A percentile compares a stretch with the other conserved stretches of the same genome.
These are phyloP conservation scores for Cyberlindnera mrakii DNA, from an alignment of 805 yeast species.

Conservation along the genomic window DNA sequence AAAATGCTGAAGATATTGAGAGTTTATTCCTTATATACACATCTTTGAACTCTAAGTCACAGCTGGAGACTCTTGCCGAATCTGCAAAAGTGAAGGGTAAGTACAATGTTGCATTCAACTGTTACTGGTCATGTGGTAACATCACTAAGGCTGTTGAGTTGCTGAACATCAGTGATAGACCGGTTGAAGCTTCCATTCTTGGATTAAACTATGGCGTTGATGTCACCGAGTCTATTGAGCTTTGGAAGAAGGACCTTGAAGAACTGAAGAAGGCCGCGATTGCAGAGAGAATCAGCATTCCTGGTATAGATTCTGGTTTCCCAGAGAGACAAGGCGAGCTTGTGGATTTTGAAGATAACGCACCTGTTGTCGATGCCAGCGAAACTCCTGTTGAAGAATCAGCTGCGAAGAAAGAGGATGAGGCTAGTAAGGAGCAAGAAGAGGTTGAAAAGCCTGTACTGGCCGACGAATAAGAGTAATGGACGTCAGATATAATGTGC, in stretches of 20 bases:
- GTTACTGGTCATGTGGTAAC: conserved; percentile 84
- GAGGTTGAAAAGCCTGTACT: not conserved
- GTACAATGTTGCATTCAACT: conserved; percentile 85
- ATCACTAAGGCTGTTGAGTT: conserved; percentile 55
- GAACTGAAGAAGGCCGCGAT: conserved; percentile 47
- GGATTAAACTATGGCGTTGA: conserved; percentile 59
- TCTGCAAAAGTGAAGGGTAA: conserved; percentile 69
- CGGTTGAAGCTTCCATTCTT: conserved; percentile 80
- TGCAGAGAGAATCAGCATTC: conserved; percentile 54
- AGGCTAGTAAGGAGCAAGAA: not conserved
- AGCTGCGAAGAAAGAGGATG: conserved; percentile 1
- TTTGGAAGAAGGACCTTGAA: conserved; percentile 63
- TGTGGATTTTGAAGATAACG: conserved; percentile 34
- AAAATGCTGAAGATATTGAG: conserved; percentile 73
- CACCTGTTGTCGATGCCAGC: conserved; percentile 20
- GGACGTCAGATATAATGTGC: not conserved
- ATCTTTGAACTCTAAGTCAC: conserved; percentile 64
- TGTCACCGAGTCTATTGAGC: conserved; percentile 40
- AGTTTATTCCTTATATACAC: conserved; percentile 79
- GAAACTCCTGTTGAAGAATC: conserved; percentile 2
- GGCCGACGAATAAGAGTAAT: conserved; percentile 3
- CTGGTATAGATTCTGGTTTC: conserved; percentile 23
- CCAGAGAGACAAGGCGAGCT: conserved; percentile 30
- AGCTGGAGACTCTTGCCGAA: conserved; percentile 57
- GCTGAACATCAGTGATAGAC: conserved; percentile 60